Percentiles rank a stretch among this genome's conserved stretches.
Conservation (phyloP, 2,329 filamentous ascomycete species). For the Alternaria novae-zelandiae region DNA sequence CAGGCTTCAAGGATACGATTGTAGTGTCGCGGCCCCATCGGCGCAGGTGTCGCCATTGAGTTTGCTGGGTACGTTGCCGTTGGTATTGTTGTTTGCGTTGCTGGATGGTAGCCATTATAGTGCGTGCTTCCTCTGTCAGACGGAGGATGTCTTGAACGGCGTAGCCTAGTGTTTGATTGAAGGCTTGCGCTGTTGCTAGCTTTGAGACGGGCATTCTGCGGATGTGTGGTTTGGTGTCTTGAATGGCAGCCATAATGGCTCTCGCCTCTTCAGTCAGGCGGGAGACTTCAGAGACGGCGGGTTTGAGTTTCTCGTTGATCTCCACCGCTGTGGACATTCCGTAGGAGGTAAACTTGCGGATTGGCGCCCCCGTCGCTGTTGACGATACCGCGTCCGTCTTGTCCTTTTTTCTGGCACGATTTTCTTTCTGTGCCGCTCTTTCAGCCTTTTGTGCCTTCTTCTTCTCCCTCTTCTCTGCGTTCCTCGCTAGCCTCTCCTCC, state of each 20-base stretch:
- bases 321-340: background rate
- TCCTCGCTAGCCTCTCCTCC: background rate
- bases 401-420: background rate
- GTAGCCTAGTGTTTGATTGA: background rate
- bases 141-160: background rate
- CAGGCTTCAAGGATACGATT: background rate
- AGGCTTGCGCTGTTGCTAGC: background rate
- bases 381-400: background rate
- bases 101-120: background rate
- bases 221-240: background rate
- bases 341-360: background rate
- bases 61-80: background rate
- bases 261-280: conserved; percentile 2
- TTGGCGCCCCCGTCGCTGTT: background rate
- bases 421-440: background rate
- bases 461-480: background rate
- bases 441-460: background rate
- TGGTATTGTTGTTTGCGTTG: background rate
- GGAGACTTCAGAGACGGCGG: background rate
- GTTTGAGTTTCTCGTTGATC: background rate
- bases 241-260: background rate
- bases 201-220: background rate
- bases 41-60: background rate
- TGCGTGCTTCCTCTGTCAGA: background rate
- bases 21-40: background rate